Evolutionary conservation across 768 basidiomycete genomes (phyloP), one percentile per base, ranked within the genome.

Genomic region (Rhodotorula babjevae): DNA sequence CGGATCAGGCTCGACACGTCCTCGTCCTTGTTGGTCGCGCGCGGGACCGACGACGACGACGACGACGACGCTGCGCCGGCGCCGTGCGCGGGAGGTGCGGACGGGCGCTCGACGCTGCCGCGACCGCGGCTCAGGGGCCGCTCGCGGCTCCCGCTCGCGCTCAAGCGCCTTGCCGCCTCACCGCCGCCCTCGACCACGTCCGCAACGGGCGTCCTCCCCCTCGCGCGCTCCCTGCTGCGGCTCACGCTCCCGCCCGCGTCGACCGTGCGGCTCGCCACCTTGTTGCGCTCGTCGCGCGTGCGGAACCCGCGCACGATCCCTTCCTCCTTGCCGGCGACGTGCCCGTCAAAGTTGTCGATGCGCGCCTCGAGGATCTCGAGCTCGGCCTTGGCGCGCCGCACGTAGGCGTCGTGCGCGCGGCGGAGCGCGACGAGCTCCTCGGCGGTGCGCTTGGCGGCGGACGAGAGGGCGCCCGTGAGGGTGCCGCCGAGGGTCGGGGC

Each of bases 381-480:
- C 42, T 76, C 74, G 36, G 58, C 62, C 16, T 61, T 69, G 2
- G 63, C 65, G 0, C 74, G 36, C 6, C 60, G 31, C 2, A 69
- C 65, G 50, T 67, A 68, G 2, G 50, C 29, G 40, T 76, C 74
- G 63, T 76, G 74, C 19, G 29, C 14, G 14, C 74, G 19, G 12
- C 74, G 31, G 14, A 76, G 49, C 7, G 55, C 27, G 61, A 76
- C 62, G 36, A 76, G 69, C 55, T 76, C 68, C 36, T 72, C 71
- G 5, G 74, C 74, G 0, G 71, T 63, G 29, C 53, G 55, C 40
- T 72, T 76, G 9, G 71, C 71, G 1, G 49, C 58, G 23, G 23
- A 14, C 19, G 56, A 61, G 59, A 68, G 59, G 11, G 60, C 27
- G 12, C 53, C 0, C 5, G 67, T 49, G 12, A 66, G 62, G 31